These are phyloP conservation scores for Trichoderma gracile DNA, from an alignment of 2,329 filamentous ascomycete genomes.

Conservation along the genomic window DNA sequence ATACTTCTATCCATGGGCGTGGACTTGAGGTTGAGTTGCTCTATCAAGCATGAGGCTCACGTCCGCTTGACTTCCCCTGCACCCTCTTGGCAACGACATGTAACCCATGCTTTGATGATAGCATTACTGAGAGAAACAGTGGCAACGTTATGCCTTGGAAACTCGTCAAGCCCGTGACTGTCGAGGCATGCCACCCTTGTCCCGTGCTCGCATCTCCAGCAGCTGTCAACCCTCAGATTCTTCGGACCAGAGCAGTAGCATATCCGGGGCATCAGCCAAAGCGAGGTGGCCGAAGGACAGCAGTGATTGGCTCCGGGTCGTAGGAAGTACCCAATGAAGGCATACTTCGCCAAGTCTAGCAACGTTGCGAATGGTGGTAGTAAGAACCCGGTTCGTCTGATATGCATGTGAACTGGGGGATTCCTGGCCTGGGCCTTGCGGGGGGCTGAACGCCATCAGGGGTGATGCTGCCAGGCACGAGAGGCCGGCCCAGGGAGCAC, in stretches of 20 bases:
- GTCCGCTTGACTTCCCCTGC: constrained; percentile 2
- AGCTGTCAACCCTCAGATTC: neutral
- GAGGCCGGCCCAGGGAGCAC: neutral
- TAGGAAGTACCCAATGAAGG: constrained; percentile 2
- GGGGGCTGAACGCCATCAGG: neutral
- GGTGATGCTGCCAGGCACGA: neutral
- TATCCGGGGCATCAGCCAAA: constrained; percentile 7
- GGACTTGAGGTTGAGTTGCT: neutral
- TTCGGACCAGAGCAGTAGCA: neutral
- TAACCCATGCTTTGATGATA: constrained; percentile 13
- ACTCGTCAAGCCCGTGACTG: neutral
- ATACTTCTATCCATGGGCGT: constrained; percentile 16
- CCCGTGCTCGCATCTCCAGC: constrained; percentile 3
- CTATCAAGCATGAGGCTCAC: neutral
- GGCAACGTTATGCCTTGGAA: constrained; percentile 13
- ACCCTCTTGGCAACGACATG: constrained; percentile 3
- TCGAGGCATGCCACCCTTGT: neutral
- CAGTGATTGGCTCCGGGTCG: constrained; percentile 3
- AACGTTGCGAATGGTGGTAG: constrained; percentile 23
- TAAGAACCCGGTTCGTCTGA: neutral
- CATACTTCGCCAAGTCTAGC: constrained; percentile 21
- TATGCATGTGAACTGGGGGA: neutral
- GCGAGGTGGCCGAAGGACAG: neutral
- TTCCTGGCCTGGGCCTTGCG: neutral
- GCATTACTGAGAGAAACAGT: neutral